These are phyloP conservation scores for Ambispora gerdemannii DNA, from an alignment of 192 early-diverging fungal species.

Conservation along the genomic window DNA sequence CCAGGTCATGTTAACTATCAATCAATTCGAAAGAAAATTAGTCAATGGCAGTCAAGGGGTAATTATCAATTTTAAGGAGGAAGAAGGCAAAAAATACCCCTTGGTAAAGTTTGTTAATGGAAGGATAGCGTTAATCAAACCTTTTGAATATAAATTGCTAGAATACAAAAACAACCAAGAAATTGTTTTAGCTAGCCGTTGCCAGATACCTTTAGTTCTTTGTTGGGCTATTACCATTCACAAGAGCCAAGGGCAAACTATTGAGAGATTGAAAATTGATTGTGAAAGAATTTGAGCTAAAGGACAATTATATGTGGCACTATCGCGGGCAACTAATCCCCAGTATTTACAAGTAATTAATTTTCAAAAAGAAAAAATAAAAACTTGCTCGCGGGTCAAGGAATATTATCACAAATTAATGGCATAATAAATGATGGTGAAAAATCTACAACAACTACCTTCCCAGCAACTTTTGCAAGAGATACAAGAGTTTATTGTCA, in stretches of 20 bases:
- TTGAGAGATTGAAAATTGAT: conserved; percentile 73
- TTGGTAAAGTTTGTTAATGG: conserved; percentile 39
- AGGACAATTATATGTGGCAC: conserved; percentile 80
- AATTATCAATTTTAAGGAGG: conserved; percentile 39
- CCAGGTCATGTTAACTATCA: conserved; percentile 88
- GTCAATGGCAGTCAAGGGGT: conserved; percentile 85
- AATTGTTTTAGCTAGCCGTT: too few relatives aligned
- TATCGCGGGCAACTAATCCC: conserved; percentile 80
- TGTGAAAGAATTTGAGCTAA: conserved; percentile 41
- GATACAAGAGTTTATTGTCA: conserved; percentile 16
- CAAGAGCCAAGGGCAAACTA: conserved; percentile 85
- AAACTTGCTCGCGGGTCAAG: neutral
- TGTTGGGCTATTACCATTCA: conserved; percentile 88
- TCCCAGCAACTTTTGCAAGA: conserved; percentile 19
- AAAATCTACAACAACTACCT: conserved; percentile 20
- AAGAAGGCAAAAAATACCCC: conserved; percentile 31
- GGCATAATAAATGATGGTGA: too few relatives aligned
- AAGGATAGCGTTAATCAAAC: conserved; percentile 40
- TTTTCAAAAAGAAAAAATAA: neutral
- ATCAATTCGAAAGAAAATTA: conserved; percentile 54
- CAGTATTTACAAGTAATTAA: neutral
- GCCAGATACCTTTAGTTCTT: conserved; percentile 72
- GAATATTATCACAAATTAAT: neutral
- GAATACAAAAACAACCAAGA: conserved; percentile 34
- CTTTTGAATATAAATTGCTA: conserved; percentile 48